Percentiles rank a stretch among this genome's conserved stretches.
These are phyloP conservation scores for Trichoderma parareesei DNA, from an alignment of 495 filamentous ascomycete genomes.

Conservation along the genomic window DNA sequence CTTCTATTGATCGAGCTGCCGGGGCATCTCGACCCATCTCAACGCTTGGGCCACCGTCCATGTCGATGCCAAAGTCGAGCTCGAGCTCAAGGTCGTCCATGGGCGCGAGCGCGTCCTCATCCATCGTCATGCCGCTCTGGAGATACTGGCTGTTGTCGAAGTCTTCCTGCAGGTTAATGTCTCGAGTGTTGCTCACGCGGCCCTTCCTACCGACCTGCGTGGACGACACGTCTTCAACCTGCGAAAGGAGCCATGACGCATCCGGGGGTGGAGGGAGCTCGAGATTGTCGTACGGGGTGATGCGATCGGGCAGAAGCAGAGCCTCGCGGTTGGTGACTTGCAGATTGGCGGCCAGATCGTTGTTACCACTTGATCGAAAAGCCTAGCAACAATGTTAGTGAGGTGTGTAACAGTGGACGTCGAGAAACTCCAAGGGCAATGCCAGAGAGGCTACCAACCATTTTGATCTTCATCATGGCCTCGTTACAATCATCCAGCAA, in stretches of 20 bases:
- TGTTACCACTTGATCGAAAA: constrained; percentile 70
- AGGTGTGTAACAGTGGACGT: constrained; percentile 1
- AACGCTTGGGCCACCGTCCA: constrained; percentile 55
- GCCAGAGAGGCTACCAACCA: constrained; percentile 50
- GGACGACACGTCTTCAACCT: constrained; percentile 47
- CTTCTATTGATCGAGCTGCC: constrained; percentile 52
- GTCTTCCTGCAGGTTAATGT: constrained; percentile 55
- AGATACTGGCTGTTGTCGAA: constrained; percentile 59
- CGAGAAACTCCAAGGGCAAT: neutral
- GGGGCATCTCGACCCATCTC: constrained; percentile 81
- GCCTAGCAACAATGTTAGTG: constrained; percentile 45
- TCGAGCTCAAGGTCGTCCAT: constrained; percentile 50
- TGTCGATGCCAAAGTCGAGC: constrained; percentile 51
- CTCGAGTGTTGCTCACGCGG: constrained; percentile 49
- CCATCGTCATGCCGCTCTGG: constrained; percentile 51
- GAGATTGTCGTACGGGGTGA: constrained; percentile 84
- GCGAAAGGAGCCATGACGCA: constrained; percentile 63
- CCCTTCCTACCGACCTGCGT: constrained; percentile 44
- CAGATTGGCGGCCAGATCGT: constrained; percentile 63
- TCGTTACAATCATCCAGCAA: constrained; percentile 95
- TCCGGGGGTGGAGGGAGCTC: constrained; percentile 57
- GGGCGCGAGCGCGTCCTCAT: constrained; percentile 44
- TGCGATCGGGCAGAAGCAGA: constrained; percentile 74
- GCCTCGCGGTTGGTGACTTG: constrained; percentile 57
- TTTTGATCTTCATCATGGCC: constrained; percentile 93